Evolutionary conservation across 139 green algal genomes (phyloP).

Genomic region (Microglena sp.): DNA sequence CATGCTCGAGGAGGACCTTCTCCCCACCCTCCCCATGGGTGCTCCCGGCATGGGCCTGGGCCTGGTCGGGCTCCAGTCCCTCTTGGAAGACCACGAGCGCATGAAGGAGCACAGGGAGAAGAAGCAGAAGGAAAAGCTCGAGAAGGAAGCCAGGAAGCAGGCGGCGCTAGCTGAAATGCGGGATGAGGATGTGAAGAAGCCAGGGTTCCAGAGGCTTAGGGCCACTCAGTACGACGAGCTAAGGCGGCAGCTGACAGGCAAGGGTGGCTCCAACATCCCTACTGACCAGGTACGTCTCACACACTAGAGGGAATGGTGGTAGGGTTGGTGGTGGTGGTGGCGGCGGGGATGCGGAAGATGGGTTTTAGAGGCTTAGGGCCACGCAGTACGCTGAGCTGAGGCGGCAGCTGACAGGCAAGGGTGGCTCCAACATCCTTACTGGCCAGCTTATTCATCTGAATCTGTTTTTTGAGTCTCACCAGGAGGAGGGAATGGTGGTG

Average conservation of each 20-base stretch:
- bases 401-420: slow-evolving; percentile 20
- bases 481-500: too few species aligned
- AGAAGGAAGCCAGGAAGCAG: slow-evolving; percentile 34
- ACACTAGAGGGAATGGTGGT: not conserved
- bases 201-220: slow-evolving; percentile 43
- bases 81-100: slow-evolving; percentile 41
- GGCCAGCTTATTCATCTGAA: too few species aligned
- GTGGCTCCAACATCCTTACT: slow-evolving; percentile 16
- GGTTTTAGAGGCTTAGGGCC: slow-evolving; percentile 42
- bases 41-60: slow-evolving; percentile 20
- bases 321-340: not conserved
- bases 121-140: slow-evolving; percentile 22
- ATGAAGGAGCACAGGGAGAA: slow-evolving; percentile 38
- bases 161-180: slow-evolving; percentile 16
- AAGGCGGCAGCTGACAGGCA: slow-evolving; percentile 24
- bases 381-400: slow-evolving; percentile 46
- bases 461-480: too few species aligned
- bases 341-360: slow-evolving; percentile 3
- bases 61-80: slow-evolving; percentile 11
- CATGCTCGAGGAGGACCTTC: slow-evolving; percentile 52
- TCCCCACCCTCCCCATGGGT: slow-evolving; percentile 35
- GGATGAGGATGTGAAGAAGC: slow-evolving; percentile 20
- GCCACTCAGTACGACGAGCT: slow-evolving; percentile 47
- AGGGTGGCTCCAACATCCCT: slow-evolving; percentile 15
- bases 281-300: slow-evolving; percentile 22